Percentiles rank a stretch among this genome's conserved stretches.
These are phyloP conservation scores for Gossypium rotundifolium DNA, from an alignment of 345 rosid species.

Conservation along the genomic window DNA sequence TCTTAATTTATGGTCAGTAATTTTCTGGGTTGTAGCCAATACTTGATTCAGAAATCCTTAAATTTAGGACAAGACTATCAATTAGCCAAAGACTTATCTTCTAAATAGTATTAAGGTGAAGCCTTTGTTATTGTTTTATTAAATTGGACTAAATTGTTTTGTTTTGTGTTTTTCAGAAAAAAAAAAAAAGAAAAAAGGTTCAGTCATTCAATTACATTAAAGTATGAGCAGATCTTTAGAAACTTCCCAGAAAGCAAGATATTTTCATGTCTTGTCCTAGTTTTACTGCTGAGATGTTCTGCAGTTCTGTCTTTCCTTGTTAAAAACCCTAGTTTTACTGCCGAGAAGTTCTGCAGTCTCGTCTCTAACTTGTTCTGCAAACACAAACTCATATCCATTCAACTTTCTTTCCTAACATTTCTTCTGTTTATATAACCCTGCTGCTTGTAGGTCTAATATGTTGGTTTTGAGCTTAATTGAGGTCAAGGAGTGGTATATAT, in stretches of 20 bases:
- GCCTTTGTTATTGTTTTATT: not conserved
- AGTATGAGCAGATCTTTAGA: not conserved
- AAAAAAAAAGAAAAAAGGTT: not conserved
- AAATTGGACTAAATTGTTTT: not conserved
- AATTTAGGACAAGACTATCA: not conserved
- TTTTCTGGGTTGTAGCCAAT: slow-evolving; percentile 2
- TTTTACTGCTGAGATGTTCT: not conserved
- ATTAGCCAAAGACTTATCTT: not conserved
- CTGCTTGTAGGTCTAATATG: not conserved
- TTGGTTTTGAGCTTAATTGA: slow-evolving; percentile 2
- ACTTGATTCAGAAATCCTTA: not conserved
- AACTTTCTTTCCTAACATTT: not conserved
- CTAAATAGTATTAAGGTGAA: not conserved
- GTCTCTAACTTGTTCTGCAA: not conserved
- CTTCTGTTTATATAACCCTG: not conserved
- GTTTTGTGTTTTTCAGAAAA: not conserved
- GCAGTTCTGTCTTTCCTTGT: not conserved
- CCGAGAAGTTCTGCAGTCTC: not conserved
- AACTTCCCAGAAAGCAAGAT: not conserved
- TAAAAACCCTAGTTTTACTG: no score
- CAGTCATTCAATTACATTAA: not conserved
- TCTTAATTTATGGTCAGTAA: not conserved
- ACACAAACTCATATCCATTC: not conserved
- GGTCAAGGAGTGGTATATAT: not conserved
- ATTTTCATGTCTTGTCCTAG: not conserved